Evolutionary conservation across 305 asterid genomes (phyloP).

Genomic region (Fraxinus sp.): DNA sequence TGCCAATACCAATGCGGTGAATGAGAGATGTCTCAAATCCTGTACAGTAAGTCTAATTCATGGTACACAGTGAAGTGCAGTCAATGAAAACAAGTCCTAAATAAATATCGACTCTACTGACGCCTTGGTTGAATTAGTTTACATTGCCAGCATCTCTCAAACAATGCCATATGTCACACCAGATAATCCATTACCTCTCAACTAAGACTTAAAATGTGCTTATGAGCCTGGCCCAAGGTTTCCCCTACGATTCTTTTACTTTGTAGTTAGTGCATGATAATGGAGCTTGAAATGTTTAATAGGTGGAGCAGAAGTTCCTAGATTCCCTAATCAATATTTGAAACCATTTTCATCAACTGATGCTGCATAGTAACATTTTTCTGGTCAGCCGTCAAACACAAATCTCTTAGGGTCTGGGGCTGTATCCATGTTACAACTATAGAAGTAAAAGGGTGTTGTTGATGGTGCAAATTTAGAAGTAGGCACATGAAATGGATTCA

Average conservation of each 20-base stretch:
- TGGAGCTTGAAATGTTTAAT: neutral
- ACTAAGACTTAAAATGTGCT: neutral
- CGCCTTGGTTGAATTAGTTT: neutral
- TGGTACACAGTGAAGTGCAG: constrained; percentile 8
- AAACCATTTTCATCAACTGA: constrained; percentile 13
- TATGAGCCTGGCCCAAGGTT: neutral
- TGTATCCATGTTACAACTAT: neutral
- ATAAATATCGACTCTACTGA: neutral
- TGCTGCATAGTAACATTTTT: neutral
- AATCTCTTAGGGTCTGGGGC: neutral
- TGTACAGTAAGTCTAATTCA: neutral
- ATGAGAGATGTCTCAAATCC: neutral
- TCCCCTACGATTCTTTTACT: neutral
- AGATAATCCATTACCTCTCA: neutral
- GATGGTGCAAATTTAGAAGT: constrained; percentile 7
- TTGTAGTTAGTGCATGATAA: neutral
- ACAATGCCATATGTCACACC: neutral
- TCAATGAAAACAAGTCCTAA: neutral
- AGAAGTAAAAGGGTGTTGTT: neutral
- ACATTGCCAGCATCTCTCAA: neutral
- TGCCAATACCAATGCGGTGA: neutral
- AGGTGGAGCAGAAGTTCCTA: neutral
- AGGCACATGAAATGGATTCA: constrained; percentile 11
- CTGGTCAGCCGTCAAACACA: constrained; percentile 16
- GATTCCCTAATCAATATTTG: constrained; percentile 11